A percentile compares a stretch with the other conserved stretches of the same genome.
Conservation (phyloP, 345 rosid genomes). For the Eucalyptus cladocalyx region DNA sequence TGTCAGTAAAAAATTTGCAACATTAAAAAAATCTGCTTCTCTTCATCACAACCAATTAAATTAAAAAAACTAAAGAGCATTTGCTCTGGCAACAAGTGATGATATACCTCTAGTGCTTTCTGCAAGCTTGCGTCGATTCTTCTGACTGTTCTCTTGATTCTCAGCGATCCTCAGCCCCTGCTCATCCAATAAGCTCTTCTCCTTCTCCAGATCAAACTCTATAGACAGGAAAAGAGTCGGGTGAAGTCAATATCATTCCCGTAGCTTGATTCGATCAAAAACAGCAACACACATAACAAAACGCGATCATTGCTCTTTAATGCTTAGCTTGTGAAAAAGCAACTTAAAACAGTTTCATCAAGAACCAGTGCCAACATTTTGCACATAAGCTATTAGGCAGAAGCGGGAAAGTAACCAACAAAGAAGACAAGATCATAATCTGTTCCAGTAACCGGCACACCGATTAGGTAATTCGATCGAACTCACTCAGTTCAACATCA, state of each 20-base stretch:
- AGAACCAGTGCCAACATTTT: not conserved
- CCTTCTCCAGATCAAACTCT: conserved; percentile 96
- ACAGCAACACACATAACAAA: not conserved
- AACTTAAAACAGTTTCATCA: not conserved
- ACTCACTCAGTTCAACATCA: not conserved
- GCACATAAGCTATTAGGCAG: not conserved
- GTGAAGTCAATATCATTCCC: not conserved
- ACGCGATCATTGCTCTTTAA: not conserved
- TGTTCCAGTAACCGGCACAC: not conserved
- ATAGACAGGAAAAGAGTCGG: not conserved
- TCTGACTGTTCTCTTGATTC: conserved; percentile 92
- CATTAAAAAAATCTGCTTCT: not conserved
- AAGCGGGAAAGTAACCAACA: not conserved
- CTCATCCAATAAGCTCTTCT: conserved; percentile 76
- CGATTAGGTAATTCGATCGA: not conserved
- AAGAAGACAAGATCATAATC: not conserved
- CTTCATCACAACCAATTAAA: not conserved
- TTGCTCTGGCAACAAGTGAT: not conserved
- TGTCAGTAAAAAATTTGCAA: not conserved
- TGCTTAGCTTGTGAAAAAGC: not conserved
- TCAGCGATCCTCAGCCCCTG: conserved; percentile 95
- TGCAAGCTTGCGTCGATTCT: conserved; percentile 92
- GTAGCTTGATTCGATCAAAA: not conserved
- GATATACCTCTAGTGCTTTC: conserved; percentile 89
- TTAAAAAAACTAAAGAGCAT: not conserved